Evolutionary conservation across 106 monocot species (phyloP), one percentile per base, ranked within the genome.

Genomic region (Posidonia australis): DNA sequence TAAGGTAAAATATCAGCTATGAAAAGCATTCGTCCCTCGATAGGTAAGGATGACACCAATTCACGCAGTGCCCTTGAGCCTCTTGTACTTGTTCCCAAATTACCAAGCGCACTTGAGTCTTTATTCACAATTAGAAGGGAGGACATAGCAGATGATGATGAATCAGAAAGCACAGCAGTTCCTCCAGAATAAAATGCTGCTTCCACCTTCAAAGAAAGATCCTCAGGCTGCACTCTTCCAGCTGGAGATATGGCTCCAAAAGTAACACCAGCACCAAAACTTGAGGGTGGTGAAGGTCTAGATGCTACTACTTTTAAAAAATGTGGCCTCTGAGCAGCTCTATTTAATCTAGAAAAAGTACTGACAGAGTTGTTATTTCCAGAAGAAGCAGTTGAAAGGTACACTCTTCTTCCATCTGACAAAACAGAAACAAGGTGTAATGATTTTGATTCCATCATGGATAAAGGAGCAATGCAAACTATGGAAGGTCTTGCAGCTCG

Each of bases 341-440:
- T 79, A 54, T 64, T 78, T 46, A 79, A 65, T 44, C 86, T 81
- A 56, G 69, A 68, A 27, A 86, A 75, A 49, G 67, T 54, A 53
- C 80, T 65, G 58, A 73, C 41, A 68, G 79, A 77, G 53, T 70
- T 48, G 70, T 51, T 77, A 74, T 32, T 83, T 57, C 80, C 74
- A 75, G 66, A 49, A n/a, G 89, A 75, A 53, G 79, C 77, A 44
- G 93, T 93, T 49, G 92, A 80, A 63, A 96, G 74, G 56, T 90
- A 96, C 49, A 96, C 63, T 77, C 96, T 82, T 78, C 83, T 96
- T 49, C 96, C 96, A 83, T 96, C 96, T 62, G 96, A 96, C 46
- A 96, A 70, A 64, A 96, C 80, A 62, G 74, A 87, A 60, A 90
- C 82, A 64, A 87, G 48, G 43, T 96, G 84, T 29, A 96, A 69